Evolutionary conservation across 108 stramenopile genomes (phyloP).

Genomic region (Aurantiochytrium sp.): DNA sequence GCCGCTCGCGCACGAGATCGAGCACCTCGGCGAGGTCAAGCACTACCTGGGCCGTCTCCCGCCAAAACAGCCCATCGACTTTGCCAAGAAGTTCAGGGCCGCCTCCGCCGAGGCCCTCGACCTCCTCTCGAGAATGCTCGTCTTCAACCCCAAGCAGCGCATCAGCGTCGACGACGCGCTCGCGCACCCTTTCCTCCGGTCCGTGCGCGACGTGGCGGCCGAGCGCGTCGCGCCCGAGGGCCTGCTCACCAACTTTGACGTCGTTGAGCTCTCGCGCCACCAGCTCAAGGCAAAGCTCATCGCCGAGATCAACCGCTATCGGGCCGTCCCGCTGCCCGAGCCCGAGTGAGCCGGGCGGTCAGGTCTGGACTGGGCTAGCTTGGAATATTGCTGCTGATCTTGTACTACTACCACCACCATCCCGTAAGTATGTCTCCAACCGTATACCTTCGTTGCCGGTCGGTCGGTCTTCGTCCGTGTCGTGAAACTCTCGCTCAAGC

Average conservation of each 20-base stretch:
- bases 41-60: conserved; percentile 72
- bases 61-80: conserved; percentile 51
- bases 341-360: too few relatives aligned
- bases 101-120: conserved; percentile 76
- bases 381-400: too few relatives aligned
- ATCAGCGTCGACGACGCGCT: conserved; percentile 85
- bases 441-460: too few relatives aligned
- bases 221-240: not conserved
- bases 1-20: conserved; percentile 75
- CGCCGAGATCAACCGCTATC: not conserved
- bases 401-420: too few relatives aligned
- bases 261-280: not conserved
- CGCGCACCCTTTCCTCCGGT: conserved; percentile 72
- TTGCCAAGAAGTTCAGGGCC: conserved; percentile 67
- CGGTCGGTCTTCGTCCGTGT: too few relatives aligned
- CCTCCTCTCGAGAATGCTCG: conserved; percentile 81
- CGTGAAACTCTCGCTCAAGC: too few relatives aligned
- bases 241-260: conserved; percentile 24
- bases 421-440: too few relatives aligned
- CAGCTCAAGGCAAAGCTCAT: conserved; percentile 6
- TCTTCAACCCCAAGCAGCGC: conserved; percentile 82
- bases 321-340: not conserved
- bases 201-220: not conserved
- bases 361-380: too few relatives aligned
- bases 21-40: conserved; percentile 62